These are phyloP conservation scores for Podila epigama DNA, from an alignment of 192 early-diverging fungal genomes.

Conservation along the genomic window DNA sequence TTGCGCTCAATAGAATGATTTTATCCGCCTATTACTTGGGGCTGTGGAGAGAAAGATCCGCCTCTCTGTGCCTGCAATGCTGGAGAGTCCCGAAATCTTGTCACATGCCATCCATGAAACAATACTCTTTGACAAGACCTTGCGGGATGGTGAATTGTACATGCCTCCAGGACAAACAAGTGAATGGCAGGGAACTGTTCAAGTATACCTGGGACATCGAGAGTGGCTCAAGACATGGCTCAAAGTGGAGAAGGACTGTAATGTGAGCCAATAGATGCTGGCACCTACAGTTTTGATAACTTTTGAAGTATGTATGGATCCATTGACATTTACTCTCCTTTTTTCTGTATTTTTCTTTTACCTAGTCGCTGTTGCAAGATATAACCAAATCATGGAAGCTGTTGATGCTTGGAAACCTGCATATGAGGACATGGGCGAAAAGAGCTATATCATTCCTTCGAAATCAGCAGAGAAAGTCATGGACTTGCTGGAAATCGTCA, in stretches of 20 bases:
- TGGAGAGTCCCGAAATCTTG: slow-evolving; percentile 64
- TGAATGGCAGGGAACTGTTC: slow-evolving; percentile 54
- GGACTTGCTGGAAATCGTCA: slow-evolving; percentile 67
- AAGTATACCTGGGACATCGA: slow-evolving; percentile 60
- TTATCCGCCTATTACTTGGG: slow-evolving; percentile 64
- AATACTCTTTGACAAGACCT: slow-evolving; percentile 70
- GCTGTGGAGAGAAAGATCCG: slow-evolving; percentile 66
- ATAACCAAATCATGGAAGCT: slow-evolving; percentile 67
- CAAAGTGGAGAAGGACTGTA: slow-evolving; percentile 70
- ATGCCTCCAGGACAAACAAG: slow-evolving; percentile 43
- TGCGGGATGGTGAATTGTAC: slow-evolving; percentile 70
- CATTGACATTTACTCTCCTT: not conserved
- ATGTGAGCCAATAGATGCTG: not conserved
- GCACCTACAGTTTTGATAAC: too few species aligned
- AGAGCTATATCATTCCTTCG: slow-evolving; percentile 63
- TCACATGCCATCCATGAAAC: slow-evolving; percentile 73
- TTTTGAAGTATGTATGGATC: not conserved
- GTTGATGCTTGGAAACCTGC: slow-evolving; percentile 68
- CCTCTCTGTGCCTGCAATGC: slow-evolving; percentile 56
- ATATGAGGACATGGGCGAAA: slow-evolving; percentile 57
- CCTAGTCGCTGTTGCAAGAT: slow-evolving; percentile 64
- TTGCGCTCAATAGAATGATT: slow-evolving; percentile 57
- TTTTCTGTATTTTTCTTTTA: not conserved
- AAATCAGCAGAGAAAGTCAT: slow-evolving; percentile 66
- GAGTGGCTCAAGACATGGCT: slow-evolving; percentile 75